Base-by-base conservation (phyloP, 495 filamentous ascomycete species). In the Neurospora sp. region DNA sequence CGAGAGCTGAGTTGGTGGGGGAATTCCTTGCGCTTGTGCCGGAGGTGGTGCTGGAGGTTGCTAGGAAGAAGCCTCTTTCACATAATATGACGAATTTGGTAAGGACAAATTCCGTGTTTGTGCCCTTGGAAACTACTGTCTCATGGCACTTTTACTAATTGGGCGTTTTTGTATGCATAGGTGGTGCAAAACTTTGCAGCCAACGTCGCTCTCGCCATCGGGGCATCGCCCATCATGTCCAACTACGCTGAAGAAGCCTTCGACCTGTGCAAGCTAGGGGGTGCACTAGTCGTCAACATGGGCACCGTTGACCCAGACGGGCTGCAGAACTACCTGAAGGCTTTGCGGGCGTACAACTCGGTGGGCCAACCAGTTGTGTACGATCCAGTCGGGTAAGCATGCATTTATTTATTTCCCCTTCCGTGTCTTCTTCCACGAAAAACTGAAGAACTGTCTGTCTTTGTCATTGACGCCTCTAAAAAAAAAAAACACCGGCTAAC, bases 51-150 rank as follows among this genome's bases (percentile, higher is more conserved):
- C 85, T 81, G 69, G 85, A 85, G 22, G 83, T 97, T 68, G 85
- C 86, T 0, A 75, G 82, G 12, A 83, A 79, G 18, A 90, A 88
- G 65, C 95, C 96, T 0, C 85, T 99, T 11, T 93, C 91, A 10
- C 96, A 98, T 82, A 97, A 97, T 80, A 98, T 98, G 91, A 98
- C 96, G 61, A 98, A 98, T 80, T 84, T 92, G 70, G 86, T 79
- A 73, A 14, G 69, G 8, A 27, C 40, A 16, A 16, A 20, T 10
- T 8, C 10, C 16, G 27, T 11, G 42, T 31, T 31, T 12, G n/a
- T 27, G 16, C n/a, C 11, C 4, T 14, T 37, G 35, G 35, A 37
- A 37, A 37, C 35, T 7, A 37, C 35, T 7, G 6, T 37, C 35
- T 37, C 35, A 37, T 37, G 35, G 3, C 31, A n/a, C 1, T 14